These are phyloP conservation scores for Cryptococcus sp. DNA, from an alignment of 1,284 basidiomycete species.

Conservation along the genomic window DNA sequence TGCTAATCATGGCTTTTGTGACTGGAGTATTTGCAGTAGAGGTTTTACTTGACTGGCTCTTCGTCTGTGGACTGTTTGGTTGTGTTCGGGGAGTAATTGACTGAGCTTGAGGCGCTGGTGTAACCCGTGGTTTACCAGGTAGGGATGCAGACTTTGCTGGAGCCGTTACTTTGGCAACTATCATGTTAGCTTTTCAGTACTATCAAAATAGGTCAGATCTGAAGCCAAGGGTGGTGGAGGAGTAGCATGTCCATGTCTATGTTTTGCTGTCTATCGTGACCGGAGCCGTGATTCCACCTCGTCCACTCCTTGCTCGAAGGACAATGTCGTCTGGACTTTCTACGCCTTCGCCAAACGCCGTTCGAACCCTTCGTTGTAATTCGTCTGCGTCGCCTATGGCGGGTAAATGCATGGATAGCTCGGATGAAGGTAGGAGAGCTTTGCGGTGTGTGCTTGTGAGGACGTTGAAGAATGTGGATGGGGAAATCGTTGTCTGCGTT, in stretches of 20 bases:
- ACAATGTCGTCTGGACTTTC: conserved; percentile 56
- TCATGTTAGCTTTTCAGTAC: neutral
- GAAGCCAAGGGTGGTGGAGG: neutral
- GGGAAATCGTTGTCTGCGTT: neutral
- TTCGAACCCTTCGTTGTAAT: conserved; percentile 26
- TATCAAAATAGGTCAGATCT: conserved; percentile 11
- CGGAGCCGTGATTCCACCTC: conserved; percentile 38
- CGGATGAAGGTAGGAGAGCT: neutral
- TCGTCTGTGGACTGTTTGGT: conserved; percentile 16
- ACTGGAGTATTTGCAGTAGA: conserved; percentile 23
- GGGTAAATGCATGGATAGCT: conserved; percentile 9
- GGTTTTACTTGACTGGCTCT: conserved; percentile 19
- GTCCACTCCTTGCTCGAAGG: conserved; percentile 50
- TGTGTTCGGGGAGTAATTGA: conserved; percentile 14
- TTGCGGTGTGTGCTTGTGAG: conserved; percentile 26
- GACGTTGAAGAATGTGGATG: conserved; percentile 42
- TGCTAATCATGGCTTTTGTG: conserved; percentile 50
- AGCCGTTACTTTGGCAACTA: conserved; percentile 29
- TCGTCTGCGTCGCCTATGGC: conserved; percentile 15
- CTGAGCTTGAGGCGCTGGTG: conserved; percentile 1
- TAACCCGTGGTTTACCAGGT: conserved; percentile 32
- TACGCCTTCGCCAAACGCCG: conserved; percentile 30
- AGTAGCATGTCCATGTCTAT: conserved; percentile 1
- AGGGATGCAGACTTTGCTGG: conserved; percentile 32
- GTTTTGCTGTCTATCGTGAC: conserved; percentile 1